A percentile compares a stretch with the other conserved stretches of the same genome.
phyloP scores from a whole-genome alignment of 768 basidiomycete species.

The Leucocoprinus sp. region DNA sequence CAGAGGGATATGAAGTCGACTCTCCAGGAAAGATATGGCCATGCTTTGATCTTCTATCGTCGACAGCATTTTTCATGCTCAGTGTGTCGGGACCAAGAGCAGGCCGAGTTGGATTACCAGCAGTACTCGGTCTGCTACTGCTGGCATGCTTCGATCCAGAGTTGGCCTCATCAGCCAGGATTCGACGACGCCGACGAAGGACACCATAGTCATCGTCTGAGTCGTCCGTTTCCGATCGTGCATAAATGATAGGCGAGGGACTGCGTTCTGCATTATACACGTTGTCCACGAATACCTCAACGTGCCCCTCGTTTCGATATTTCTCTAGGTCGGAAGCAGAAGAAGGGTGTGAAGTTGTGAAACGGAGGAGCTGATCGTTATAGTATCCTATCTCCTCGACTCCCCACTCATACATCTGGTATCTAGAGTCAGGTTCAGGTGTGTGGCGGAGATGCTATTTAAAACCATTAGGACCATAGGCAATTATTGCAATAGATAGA shows the following conservation, averaged over 20 bases:
- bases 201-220: not conserved
- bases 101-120: not conserved
- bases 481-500: constrained; percentile 1
- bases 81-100: not conserved
- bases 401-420: not conserved
- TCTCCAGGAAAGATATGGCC: too few relatives aligned
- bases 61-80: too few relatives aligned
- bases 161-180: not conserved
- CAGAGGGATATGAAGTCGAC: constrained; percentile 8
- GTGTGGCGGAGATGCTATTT: not conserved
- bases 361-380: constrained; percentile 2
- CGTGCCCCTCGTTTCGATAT: not conserved
- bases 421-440: not conserved
- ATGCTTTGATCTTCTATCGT: too few relatives aligned
- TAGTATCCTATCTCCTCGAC: not conserved
- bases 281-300: constrained; percentile 9
- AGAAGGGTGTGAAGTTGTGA: not conserved
- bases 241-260: constrained; percentile 8
- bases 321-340: not conserved
- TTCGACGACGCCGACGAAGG: not conserved
- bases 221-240: not conserved
- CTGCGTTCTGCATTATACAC: constrained; percentile 6
- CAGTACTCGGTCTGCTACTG: not conserved
- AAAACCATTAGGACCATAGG: not conserved
- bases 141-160: not conserved